Percentiles rank a stretch among this genome's conserved stretches.
These are phyloP conservation scores for Silene uniflora DNA, from an alignment of 148 eudicot species.

Conservation along the genomic window DNA sequence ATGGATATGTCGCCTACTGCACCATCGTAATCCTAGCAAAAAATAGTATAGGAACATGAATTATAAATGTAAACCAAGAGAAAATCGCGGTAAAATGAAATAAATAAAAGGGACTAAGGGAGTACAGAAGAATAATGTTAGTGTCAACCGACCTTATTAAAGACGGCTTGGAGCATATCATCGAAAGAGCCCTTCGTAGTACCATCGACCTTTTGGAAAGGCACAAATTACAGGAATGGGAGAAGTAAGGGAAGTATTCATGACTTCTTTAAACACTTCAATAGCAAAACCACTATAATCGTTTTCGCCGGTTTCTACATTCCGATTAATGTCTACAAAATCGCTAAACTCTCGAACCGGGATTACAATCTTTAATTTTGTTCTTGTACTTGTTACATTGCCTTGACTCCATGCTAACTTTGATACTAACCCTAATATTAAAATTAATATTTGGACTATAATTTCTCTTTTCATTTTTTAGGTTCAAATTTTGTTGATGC, in stretches of 20 bases:
- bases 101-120: too few relatives aligned
- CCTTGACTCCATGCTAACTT: neutral
- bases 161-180: conserved; percentile 15
- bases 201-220: neutral
- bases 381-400: neutral
- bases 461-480: too few relatives aligned
- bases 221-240: neutral
- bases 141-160: neutral
- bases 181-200: conserved; percentile 18
- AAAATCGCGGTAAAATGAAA: neutral
- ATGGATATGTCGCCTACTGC: conserved; percentile 21
- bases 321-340: neutral
- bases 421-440: too few relatives aligned
- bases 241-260: neutral
- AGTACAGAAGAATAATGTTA: neutral
- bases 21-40: conserved; percentile 11
- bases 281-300: conserved; percentile 16
- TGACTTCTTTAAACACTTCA: conserved; percentile 14
- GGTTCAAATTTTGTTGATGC: too few relatives aligned
- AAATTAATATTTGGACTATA: too few relatives aligned
- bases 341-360: conserved; percentile 7
- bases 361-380: conserved; percentile 1
- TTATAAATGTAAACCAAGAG: too few relatives aligned
- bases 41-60: too few relatives aligned
- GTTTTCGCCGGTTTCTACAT: neutral